A percentile compares a stretch with the other conserved stretches of the same genome.
These are phyloP conservation scores for Zymoseptoria brevis DNA, from an alignment of 2,329 filamentous ascomycete genomes.

Conservation along the genomic window DNA sequence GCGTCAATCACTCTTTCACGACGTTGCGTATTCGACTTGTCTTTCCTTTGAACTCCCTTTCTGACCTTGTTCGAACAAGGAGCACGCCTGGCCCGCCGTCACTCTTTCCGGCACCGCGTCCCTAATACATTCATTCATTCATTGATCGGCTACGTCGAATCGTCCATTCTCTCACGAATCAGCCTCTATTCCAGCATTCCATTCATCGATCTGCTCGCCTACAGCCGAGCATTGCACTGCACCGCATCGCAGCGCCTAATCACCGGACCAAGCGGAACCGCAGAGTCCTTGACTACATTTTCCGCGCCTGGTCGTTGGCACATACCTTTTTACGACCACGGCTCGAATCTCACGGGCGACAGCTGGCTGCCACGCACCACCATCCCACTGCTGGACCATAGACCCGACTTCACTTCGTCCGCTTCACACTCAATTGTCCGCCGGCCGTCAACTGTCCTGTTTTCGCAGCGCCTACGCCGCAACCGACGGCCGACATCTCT, in stretches of 20 bases:
- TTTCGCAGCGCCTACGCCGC: conserved; percentile 16
- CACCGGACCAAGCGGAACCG: neutral
- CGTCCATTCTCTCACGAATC: neutral
- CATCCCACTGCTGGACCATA: neutral
- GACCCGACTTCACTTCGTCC: neutral
- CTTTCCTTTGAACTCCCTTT: conserved; percentile 18
- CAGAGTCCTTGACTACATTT: neutral
- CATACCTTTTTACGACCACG: neutral
- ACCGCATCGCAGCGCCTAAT: conserved; percentile 3
- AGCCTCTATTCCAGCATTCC: neutral
- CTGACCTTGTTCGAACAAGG: conserved; percentile 1
- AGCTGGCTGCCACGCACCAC: neutral
- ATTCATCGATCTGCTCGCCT: conserved; percentile 17
- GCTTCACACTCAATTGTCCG: neutral
- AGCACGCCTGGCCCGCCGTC: conserved; percentile 15
- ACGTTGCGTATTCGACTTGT: conserved; percentile 17
- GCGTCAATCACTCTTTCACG: conserved; percentile 28
- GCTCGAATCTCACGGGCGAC: neutral
- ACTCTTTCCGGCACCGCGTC: conserved; percentile 27
- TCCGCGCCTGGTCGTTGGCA: conserved; percentile 3
- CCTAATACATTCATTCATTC: conserved; percentile 16
- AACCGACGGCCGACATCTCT: conserved; percentile 13
- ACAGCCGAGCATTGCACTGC: conserved; percentile 6
- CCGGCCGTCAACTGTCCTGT: conserved; percentile 4
- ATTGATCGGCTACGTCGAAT: neutral